Conservation (phyloP, 2,329 filamentous ascomycete genomes). For the Onygenales sp. region DNA sequence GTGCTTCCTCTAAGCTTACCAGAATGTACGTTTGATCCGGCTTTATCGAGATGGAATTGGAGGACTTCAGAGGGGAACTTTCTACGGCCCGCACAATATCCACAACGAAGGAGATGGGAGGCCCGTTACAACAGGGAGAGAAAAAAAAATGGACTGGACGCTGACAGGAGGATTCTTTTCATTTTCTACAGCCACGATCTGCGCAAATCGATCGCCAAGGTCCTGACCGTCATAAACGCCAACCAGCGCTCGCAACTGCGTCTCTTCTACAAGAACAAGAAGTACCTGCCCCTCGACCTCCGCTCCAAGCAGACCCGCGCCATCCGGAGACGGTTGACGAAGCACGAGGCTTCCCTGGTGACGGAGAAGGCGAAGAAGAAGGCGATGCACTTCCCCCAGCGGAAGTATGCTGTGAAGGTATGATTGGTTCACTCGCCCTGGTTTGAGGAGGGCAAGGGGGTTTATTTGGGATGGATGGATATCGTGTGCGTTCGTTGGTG, state of each 20-base stretch:
- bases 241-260: constrained; percentile 97
- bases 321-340: constrained; percentile 88
- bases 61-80: not conserved
- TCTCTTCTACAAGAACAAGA: constrained; percentile 99
- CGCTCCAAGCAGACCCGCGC: constrained; percentile 96
- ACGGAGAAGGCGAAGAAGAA: constrained; percentile 97
- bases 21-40: constrained; percentile 66
- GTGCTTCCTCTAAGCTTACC: constrained; percentile 89
- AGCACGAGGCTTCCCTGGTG: constrained; percentile 74
- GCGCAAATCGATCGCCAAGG: constrained; percentile 98
- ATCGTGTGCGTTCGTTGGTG: no score
- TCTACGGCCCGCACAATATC: constrained; percentile 1
- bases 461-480: no score
- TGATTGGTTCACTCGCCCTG: constrained; percentile 13
- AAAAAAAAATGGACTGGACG: constrained; percentile 8
- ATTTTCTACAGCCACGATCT: constrained; percentile 70
- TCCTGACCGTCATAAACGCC: constrained; percentile 99
- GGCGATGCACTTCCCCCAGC: constrained; percentile 89
- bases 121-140: constrained; percentile 5
- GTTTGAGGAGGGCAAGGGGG: no score
- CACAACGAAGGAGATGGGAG: constrained; percentile 8
- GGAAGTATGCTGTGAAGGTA: constrained; percentile 99
- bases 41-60: constrained; percentile 1
- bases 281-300: constrained; percentile 97
- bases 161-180: constrained; percentile 16